Percentiles rank a stretch among this genome's conserved stretches.
Conservation (phyloP, 2,329 filamentous ascomycete genomes). For the Ophiobolus disseminans region DNA sequence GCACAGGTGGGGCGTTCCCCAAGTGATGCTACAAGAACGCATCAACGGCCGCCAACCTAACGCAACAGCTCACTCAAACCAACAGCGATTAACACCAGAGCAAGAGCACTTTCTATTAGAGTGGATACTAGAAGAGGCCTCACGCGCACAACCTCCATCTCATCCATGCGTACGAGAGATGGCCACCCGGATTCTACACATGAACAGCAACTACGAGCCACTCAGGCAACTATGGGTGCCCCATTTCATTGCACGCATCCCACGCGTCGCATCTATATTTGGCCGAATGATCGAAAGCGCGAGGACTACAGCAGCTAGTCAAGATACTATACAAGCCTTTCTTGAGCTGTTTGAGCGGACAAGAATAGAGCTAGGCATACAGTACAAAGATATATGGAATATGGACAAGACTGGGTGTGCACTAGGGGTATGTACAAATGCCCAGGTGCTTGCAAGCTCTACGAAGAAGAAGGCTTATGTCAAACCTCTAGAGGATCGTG, state of each 20-base stretch:
- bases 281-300: constrained; percentile 12
- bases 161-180: constrained; percentile 20
- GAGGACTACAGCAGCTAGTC: constrained; percentile 9
- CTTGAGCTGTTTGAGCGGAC: constrained; percentile 17
- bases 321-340: constrained; percentile 13
- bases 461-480: constrained; percentile 23
- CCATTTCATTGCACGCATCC: constrained; percentile 19
- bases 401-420: constrained; percentile 19
- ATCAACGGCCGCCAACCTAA: constrained; percentile 4
- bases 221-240: constrained; percentile 18
- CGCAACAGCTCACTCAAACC: constrained; percentile 12
- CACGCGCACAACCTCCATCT: constrained; percentile 14
- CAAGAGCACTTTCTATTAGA: constrained; percentile 22
- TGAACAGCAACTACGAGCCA: constrained; percentile 16
- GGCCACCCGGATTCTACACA: constrained; percentile 15
- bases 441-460: constrained; percentile 10
- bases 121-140: constrained; percentile 25
- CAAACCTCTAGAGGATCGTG: constrained; percentile 21
- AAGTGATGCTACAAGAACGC: constrained; percentile 6
- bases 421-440: constrained; percentile 19
- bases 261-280: constrained; percentile 19
- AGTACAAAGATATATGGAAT: constrained; percentile 17
- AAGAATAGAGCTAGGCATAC: constrained; percentile 13
- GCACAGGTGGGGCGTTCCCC: constrained; percentile 8
- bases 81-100: constrained; percentile 21